Base-by-base conservation (phyloP, 1,284 basidiomycete species). In the Psilocybe mexicana region DNA sequence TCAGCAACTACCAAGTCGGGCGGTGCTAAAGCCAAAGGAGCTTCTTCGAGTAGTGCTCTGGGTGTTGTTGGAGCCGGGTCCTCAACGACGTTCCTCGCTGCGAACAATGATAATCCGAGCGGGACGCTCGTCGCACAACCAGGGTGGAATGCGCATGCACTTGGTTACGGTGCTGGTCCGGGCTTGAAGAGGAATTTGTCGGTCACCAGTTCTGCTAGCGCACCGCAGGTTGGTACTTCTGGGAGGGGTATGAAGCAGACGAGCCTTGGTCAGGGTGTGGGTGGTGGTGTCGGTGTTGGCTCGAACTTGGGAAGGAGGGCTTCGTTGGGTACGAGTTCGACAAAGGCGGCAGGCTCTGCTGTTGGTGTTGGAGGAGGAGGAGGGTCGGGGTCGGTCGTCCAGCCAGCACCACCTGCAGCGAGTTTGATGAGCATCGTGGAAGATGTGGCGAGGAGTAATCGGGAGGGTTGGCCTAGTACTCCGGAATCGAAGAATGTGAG, bases 391-490 rank as follows among this genome's bases (percentile, higher is more conserved):
- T 43, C 54, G 4, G 42, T 57, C 5, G 43, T 57, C 6, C 57
- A 61, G 7, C 51, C 60, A 2, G 33, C 55, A 8, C 35, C 47
- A 38, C 55, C 56, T 58, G 38, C 44, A 26, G 62, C 71, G 46
- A 88, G 81, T 46, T 70, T 90, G 66, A 84, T 90, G 86, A 84
- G 81, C 63, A 84, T 89, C 61, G 82, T 89, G 4, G 86, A 87
- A 63, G 81, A 77, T 58, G 82, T 87, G 36, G 69, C 84, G 8
- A 75, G 74, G 44, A 70, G 70, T 53, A 80, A 81, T 61, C 61
- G 72, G 30, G 63, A 72, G 8, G 70, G 67, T 8, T 69, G 71
- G 65, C 18, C 18, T 18, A 18, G 18, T 18, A 52, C 40, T n/a
- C 55, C 50, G 43, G 60, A 54, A 55, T 52, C 60, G 62, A 62